phyloP scores from a whole-genome alignment of 352 stramenopile species.

The Pythium brachiatum region DNA sequence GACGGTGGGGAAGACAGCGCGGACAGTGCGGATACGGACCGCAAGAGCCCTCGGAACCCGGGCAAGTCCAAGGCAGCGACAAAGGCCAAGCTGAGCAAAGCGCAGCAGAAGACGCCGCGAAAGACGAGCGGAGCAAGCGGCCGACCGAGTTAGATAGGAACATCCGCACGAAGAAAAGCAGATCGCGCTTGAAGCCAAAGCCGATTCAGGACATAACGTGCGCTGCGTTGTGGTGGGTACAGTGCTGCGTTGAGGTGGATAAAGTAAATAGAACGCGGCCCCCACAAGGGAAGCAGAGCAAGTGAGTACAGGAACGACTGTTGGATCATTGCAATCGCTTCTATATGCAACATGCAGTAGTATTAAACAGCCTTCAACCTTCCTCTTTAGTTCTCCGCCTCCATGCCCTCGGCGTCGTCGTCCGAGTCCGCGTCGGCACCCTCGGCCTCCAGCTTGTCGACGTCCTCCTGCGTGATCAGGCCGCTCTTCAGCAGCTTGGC shows the following conservation, averaged over 20 bases:
- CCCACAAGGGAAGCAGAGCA: background rate
- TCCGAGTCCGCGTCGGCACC: constrained; percentile 33
- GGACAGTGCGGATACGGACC: constrained; percentile 19
- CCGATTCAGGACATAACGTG: background rate
- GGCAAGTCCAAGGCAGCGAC: constrained; percentile 12
- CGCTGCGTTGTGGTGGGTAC: background rate
- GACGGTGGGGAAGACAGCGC: constrained; percentile 23
- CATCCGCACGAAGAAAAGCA: background rate
- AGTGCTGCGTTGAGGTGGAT: background rate
- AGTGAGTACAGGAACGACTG: background rate
- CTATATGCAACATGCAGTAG: constrained; percentile 1
- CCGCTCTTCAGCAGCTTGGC: constrained; percentile 73
- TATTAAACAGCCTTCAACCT: background rate
- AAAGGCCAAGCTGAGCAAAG: constrained; percentile 21
- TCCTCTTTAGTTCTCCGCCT: constrained; percentile 50
- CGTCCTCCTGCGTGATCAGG: constrained; percentile 78
- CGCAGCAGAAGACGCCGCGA: constrained; percentile 16
- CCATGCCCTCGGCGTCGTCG: constrained; percentile 45
- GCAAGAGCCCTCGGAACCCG: constrained; percentile 23
- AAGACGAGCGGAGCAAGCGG: constrained; percentile 12
- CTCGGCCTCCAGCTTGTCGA: constrained; percentile 75
- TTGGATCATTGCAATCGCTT: constrained; percentile 1
- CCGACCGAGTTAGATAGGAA: constrained; percentile 15
- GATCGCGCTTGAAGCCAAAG: constrained; percentile 16
- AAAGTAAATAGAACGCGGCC: background rate